Evolutionary conservation across 345 rosid genomes (phyloP), one percentile per base, ranked within the genome.

Genomic region (Murraya koenigii): DNA sequence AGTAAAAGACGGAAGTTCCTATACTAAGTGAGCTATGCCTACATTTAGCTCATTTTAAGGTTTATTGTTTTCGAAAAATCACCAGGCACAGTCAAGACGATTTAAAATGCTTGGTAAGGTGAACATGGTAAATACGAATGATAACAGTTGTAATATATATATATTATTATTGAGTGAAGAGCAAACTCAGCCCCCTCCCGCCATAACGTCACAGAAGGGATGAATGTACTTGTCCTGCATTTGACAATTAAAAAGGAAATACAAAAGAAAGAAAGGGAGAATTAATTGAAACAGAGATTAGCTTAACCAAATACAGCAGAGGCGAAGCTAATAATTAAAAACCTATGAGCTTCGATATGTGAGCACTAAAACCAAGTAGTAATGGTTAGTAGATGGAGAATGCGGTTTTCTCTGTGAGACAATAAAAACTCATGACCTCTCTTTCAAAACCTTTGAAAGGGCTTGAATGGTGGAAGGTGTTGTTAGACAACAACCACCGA

Each of bases 401-500:
- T n/a, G 67, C 2, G 4, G 25, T 8, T 23, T 8, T 10, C 52
- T 49, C 32, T 3, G n/a, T 41, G 36, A 19, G 4, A 11, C 14
- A 39, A 44, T 52, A 33, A 49, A 49, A 7, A n/a, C 56, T 64
- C 54, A 75, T 3, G 75, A 39, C 26, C 82, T 80, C 55, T 71
- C 75, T 79, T 86, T 91, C 72, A 94, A 75, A 76, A 84, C 92
- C 64, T 81, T 90, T 19, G 88, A 88, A 81, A 94, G 84, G 76
- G 97, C 92, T 76, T 49, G 79, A 77, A 91, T 83, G 22, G 97
- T 93, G 22, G 93, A 83, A 59, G 97, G 97, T 23, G 97, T 89
- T 67, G 97, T 94, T 38, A 94, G 80, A 32, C 97, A 94, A 77
- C 98, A 94, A 64, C 97, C 98, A 19, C 98, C 97, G 0, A 94